Base-by-base conservation (phyloP, 208 protist genomes). In the Porcisia hertigi region DNA sequence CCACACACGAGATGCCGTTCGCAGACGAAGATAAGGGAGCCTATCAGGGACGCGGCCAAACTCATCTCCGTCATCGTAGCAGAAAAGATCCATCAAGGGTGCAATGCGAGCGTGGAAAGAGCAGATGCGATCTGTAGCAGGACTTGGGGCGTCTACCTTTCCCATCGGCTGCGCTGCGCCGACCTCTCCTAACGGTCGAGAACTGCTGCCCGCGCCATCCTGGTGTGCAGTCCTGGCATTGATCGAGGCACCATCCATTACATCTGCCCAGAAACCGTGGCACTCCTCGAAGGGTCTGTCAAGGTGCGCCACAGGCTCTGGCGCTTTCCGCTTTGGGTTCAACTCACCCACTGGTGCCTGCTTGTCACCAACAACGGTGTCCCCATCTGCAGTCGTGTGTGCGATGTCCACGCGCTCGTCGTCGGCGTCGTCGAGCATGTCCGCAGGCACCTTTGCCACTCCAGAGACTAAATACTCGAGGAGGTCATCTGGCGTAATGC, bases 381-480 rank as follows among this genome's bases (percentile, higher is more conserved):
- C 34, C 3, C 16, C 47, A 0, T 34, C 45, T 0, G 5, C 39
- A 30, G 20, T n/a, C 20, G 1, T 12, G 18, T 12, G 41, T 7
- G 18, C 39, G 34, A 16, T 39, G n/a, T 74, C 66, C 2, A 16
- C 55, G 45, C 9, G 45, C 45, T 49, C 45, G 14, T 64, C 72
- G 14, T n/a, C 30, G 25, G 43, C 53, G n/a, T 74, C 64, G n/a
- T 82, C 81, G 55, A 76, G 52, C 80, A 96, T 92, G 71, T 96
- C 92, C 1, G 36, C 25, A 0, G 92, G 92, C n/a, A 96, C 86
- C 57, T 82, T 63, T 3, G 69, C 67, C n/a, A 75, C 85, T 7
- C 92, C 92, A 16, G 88, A 90, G 23, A 96, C 90, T 12, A 94
- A 23, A 70, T 78, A 96, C 81, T 96, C 92, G 3, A 96, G 81